Evolutionary conservation across 495 filamentous ascomycete species (phyloP).

Genomic region (Mycothermus thermophilus): DNA sequence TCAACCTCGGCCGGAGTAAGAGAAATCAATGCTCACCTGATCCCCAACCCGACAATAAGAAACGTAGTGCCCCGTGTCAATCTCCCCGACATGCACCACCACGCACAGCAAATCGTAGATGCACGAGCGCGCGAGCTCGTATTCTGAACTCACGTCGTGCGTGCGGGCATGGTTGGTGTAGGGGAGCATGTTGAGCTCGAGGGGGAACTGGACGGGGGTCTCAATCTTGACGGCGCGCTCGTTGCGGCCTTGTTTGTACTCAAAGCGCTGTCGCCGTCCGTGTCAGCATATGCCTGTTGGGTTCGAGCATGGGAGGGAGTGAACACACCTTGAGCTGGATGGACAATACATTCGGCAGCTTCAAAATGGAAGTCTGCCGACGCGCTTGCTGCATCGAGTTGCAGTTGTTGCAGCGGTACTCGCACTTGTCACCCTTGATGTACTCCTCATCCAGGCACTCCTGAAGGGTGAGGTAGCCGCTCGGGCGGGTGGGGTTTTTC

Average conservation of each 20-base stretch:
- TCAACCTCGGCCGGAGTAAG: neutral
- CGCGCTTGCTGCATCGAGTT: conserved; percentile 55
- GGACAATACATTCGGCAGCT: conserved; percentile 70
- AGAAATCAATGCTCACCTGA: conserved; percentile 38
- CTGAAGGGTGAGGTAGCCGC: conserved; percentile 42
- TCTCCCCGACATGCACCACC: conserved; percentile 74
- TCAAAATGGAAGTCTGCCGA: conserved; percentile 66
- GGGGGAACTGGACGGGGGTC: conserved; percentile 64
- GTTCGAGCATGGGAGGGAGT: neutral
- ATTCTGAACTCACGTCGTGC: conserved; percentile 27
- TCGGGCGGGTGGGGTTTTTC: conserved; percentile 19
- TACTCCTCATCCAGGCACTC: conserved; percentile 72
- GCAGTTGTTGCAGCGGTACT: conserved; percentile 71
- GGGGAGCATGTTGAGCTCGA: conserved; percentile 75
- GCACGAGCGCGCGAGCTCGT: conserved; percentile 39
- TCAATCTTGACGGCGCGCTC: conserved; percentile 64
- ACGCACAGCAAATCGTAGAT: conserved; percentile 75
- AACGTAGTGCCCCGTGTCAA: conserved; percentile 80
- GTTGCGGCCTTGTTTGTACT: conserved; percentile 46
- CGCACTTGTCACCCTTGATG: conserved; percentile 59
- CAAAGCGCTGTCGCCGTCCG: conserved; percentile 49
- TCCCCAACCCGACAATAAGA: conserved; percentile 70
- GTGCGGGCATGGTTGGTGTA: conserved; percentile 54
- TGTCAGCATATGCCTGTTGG: conserved; percentile 1
- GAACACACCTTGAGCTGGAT: conserved; percentile 73